Conservation (phyloP, 1,284 basidiomycete species). For the Pisolithus thermaeus region DNA sequence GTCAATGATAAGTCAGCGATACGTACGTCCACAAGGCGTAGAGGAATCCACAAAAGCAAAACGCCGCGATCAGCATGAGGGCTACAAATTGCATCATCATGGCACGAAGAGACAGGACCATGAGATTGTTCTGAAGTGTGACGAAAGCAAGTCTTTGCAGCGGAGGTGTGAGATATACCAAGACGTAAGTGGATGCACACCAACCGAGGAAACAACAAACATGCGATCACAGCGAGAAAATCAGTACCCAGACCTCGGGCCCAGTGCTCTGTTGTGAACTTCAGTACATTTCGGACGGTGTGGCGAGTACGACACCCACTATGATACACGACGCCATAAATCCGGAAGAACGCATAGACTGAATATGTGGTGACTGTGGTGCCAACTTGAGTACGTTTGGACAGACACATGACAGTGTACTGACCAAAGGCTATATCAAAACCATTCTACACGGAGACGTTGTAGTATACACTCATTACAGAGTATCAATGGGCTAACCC, state of each 20-base stretch:
- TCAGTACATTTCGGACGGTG: conserved; percentile 5
- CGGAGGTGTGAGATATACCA: neutral
- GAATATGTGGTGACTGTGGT: conserved; percentile 65
- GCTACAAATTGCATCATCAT: conserved; percentile 76
- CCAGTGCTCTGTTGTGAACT: conserved; percentile 41
- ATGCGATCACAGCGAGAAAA: conserved; percentile 73
- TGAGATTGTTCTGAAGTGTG: conserved; percentile 80
- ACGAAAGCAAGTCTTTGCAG: conserved; percentile 72
- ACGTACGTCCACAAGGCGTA: conserved; percentile 88
- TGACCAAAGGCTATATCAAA: conserved; percentile 85
- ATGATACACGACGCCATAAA: conserved; percentile 62
- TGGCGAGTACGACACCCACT: conserved; percentile 33
- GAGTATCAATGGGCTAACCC: conserved; percentile 43
- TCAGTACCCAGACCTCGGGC: conserved; percentile 65
- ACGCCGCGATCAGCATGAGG: conserved; percentile 83
- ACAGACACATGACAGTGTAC: conserved; percentile 7
- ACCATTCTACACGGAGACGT: conserved; percentile 57
- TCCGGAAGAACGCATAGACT: conserved; percentile 66
- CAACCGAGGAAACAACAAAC: conserved; percentile 81
- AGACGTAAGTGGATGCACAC: conserved; percentile 4
- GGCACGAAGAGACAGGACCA: conserved; percentile 72
- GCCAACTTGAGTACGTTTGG: conserved; percentile 9
- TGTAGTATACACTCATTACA: conserved; percentile 6
- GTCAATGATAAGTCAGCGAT: neutral
- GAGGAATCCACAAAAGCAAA: conserved; percentile 86